Percentiles rank a stretch among this genome's conserved stretches.
phyloP scores from a whole-genome alignment of 208 protist genomes.

The Polymyxa betae region DNA sequence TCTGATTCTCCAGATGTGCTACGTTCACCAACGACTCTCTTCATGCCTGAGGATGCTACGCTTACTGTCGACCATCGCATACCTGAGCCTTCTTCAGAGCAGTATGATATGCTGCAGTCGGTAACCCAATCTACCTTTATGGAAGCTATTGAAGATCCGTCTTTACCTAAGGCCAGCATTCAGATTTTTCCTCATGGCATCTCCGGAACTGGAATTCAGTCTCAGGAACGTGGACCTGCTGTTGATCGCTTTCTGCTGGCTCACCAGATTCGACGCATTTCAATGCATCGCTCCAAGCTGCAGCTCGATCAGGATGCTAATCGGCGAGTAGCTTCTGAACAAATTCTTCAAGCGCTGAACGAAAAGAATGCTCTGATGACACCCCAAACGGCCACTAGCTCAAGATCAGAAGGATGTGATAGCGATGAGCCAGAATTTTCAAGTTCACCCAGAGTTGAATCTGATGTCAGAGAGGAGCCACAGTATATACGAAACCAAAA shows the following conservation, averaged over 20 bases:
- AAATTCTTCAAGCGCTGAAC: background rate
- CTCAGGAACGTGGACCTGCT: background rate
- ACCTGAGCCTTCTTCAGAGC: background rate
- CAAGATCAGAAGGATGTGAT: background rate
- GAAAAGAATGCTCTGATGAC: no score
- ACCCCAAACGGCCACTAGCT: no score
- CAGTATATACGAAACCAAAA: background rate
- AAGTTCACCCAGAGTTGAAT: background rate
- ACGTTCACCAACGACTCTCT: background rate
- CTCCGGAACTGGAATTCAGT: background rate
- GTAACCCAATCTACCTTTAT: no score
- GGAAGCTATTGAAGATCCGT: background rate
- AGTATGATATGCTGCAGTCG: no score
- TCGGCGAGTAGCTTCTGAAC: background rate
- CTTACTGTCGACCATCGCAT: background rate
- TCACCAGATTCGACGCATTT: conserved; percentile 21
- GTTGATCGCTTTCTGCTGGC: conserved; percentile 50
- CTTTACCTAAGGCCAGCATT: conserved; percentile 6
- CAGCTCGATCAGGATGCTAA: background rate
- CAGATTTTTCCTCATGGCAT: conserved; percentile 39
- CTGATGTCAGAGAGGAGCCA: no score
- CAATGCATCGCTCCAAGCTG: background rate
- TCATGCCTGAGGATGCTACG: background rate
- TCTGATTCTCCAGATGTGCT: background rate
- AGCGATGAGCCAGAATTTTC: background rate